A percentile compares a stretch with the other conserved stretches of the same genome.
Conservation (phyloP, 2,329 filamentous ascomycete genomes). For the Fusarium poae region DNA sequence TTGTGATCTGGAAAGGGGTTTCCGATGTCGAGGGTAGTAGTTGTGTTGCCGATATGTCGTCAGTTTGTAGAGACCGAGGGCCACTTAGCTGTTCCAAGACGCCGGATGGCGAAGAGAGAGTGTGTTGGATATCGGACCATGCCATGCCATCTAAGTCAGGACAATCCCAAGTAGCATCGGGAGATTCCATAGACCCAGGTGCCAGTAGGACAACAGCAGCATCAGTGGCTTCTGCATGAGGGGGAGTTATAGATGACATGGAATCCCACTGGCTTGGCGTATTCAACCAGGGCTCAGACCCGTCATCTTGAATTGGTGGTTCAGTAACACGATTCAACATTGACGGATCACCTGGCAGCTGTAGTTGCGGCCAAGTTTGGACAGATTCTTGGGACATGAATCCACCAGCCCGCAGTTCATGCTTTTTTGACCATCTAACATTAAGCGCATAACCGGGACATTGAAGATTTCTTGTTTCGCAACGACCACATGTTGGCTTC, state of each 20-base stretch:
- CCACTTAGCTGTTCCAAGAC: neutral
- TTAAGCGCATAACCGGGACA: constrained; percentile 15
- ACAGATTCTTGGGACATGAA: too few species aligned
- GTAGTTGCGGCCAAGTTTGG: neutral
- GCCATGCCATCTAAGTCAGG: neutral
- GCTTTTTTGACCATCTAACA: constrained; percentile 12
- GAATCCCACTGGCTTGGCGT: neutral
- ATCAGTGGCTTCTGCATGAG: neutral
- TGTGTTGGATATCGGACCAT: neutral
- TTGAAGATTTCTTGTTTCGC: neutral
- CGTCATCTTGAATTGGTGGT: neutral
- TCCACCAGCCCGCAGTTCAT: neutral
- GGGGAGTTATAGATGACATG: neutral
- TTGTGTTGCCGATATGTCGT: neutral
- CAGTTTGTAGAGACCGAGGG: neutral
- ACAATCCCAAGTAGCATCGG: neutral
- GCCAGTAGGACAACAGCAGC: neutral
- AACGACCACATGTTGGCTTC: neutral
- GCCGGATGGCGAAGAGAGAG: neutral
- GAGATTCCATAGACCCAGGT: neutral
- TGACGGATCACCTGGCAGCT: neutral
- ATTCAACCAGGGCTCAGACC: neutral
- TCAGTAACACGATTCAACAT: too few species aligned
- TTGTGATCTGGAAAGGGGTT: neutral
- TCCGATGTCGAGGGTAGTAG: too few species aligned